phyloP scores from a whole-genome alignment of 148 eudicot species.

The Heliamphora exappendiculata region DNA sequence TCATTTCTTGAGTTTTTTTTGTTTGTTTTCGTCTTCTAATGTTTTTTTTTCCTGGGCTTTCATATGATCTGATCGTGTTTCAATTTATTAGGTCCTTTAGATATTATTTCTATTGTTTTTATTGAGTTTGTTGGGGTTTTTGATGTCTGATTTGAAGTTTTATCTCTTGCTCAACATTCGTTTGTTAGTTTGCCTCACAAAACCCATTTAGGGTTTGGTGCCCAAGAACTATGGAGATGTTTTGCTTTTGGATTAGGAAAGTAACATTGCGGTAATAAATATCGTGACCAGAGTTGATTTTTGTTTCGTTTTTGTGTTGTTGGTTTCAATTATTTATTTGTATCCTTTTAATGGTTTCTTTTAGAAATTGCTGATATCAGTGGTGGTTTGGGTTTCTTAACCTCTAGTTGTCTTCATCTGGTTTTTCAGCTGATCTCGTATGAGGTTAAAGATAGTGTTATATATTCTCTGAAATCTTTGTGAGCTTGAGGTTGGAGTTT shows the following conservation, averaged over 20 bases:
- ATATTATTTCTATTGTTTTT: background rate
- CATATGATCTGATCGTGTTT: slow-evolving; percentile 15
- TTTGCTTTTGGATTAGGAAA: background rate
- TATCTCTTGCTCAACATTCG: background rate
- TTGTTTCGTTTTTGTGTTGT: background rate
- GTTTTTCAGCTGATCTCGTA: background rate
- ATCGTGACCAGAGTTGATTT: background rate
- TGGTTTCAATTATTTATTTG: background rate
- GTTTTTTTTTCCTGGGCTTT: background rate
- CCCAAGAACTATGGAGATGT: background rate
- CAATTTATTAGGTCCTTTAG: background rate
- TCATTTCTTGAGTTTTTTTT: background rate
- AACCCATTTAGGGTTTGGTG: background rate
- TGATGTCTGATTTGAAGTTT: background rate
- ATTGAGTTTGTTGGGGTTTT: background rate
- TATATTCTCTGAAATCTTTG: background rate
- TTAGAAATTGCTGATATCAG: background rate
- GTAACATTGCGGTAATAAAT: background rate
- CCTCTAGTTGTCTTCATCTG: background rate
- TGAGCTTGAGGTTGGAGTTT: background rate
- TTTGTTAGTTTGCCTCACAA: background rate
- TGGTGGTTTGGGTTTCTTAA: background rate
- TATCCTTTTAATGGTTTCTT: background rate
- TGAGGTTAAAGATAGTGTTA: background rate
- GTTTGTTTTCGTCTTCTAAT: background rate